phyloP scores from a whole-genome alignment of 192 early-diverging fungal genomes.

The Linderina pennispora region DNA sequence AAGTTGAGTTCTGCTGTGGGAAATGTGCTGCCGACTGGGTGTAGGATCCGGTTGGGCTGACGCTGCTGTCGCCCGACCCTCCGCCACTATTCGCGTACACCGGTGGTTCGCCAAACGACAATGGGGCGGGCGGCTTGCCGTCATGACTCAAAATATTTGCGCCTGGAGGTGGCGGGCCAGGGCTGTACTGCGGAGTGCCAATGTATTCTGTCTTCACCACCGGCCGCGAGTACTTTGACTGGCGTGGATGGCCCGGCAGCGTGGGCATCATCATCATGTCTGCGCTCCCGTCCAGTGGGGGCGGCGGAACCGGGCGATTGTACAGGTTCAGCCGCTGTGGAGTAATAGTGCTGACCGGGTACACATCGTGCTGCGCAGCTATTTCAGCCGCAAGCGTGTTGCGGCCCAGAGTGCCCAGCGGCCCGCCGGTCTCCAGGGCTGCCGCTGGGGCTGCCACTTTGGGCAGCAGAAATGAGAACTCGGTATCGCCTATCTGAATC shows the following conservation, averaged over 20 bases:
- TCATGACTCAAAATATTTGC: constrained; percentile 3
- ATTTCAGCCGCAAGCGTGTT: too few species aligned
- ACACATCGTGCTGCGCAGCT: constrained; percentile 5
- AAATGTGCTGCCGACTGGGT: background rate
- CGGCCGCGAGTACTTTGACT: constrained; percentile 1
- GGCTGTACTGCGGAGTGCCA: constrained; percentile 9
- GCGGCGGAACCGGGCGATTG: constrained; percentile 8
- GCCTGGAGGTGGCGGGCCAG: background rate
- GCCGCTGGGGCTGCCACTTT: constrained; percentile 25
- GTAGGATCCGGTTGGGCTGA: background rate
- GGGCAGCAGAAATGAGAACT: constrained; percentile 75
- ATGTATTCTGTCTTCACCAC: background rate
- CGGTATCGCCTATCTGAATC: constrained; percentile 80
- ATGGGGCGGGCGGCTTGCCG: constrained; percentile 19
- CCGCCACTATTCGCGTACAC: too few species aligned
- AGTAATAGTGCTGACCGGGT: constrained; percentile 41
- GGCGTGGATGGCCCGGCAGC: too few species aligned
- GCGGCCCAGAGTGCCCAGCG: too few species aligned
- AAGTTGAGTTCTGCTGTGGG: background rate
- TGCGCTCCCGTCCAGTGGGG: constrained; percentile 7
- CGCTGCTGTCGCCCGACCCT: too few species aligned
- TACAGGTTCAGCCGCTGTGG: constrained; percentile 45
- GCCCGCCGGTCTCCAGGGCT: background rate
- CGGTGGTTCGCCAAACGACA: constrained; percentile 25
- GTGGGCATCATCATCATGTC: too few species aligned